Conservation (phyloP, 73 alveolate species). For the Uronychia setigera region DNA sequence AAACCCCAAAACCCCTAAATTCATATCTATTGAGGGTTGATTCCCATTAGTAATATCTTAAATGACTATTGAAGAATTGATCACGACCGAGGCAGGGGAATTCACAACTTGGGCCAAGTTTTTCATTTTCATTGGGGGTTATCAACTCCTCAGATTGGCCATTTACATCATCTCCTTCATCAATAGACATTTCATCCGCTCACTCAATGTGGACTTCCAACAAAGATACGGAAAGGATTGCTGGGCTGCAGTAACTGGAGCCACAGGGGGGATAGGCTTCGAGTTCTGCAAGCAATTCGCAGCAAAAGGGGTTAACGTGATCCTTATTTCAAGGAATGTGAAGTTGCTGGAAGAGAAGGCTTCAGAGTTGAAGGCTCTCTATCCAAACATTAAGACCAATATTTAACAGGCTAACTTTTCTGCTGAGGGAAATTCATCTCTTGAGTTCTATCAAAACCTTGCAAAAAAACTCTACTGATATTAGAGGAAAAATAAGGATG, state of each 20-base stretch:
- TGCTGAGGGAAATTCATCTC: neutral
- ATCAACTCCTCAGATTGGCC: too few species aligned
- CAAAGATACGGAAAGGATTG: slow-evolving; percentile 55
- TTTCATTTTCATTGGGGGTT: too few species aligned
- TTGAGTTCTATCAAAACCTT: neutral
- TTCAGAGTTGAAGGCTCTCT: neutral
- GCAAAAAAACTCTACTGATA: too few species aligned
- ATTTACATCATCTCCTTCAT: too few species aligned
- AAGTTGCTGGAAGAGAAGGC: slow-evolving; percentile 13
- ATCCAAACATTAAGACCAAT: neutral
- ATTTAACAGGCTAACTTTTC: neutral
- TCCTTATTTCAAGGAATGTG: slow-evolving; percentile 32
- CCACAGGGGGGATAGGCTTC: slow-evolving; percentile 58
- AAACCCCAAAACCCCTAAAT: too few species aligned
- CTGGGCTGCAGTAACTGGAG: slow-evolving; percentile 69
- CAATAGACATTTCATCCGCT: slow-evolving; percentile 2
- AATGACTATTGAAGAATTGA: too few species aligned
- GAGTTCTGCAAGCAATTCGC: slow-evolving; percentile 61
- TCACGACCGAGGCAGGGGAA: too few species aligned
- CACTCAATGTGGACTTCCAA: slow-evolving; percentile 10
- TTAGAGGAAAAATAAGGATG: too few species aligned
- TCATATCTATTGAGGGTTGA: too few species aligned
- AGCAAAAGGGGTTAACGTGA: slow-evolving; percentile 46
- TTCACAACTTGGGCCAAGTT: too few species aligned
- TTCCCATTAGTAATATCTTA: too few species aligned